Evolutionary conservation across 2,329 filamentous ascomycete genomes (phyloP).

Genomic region (Zymoseptoria pseudotritici): DNA sequence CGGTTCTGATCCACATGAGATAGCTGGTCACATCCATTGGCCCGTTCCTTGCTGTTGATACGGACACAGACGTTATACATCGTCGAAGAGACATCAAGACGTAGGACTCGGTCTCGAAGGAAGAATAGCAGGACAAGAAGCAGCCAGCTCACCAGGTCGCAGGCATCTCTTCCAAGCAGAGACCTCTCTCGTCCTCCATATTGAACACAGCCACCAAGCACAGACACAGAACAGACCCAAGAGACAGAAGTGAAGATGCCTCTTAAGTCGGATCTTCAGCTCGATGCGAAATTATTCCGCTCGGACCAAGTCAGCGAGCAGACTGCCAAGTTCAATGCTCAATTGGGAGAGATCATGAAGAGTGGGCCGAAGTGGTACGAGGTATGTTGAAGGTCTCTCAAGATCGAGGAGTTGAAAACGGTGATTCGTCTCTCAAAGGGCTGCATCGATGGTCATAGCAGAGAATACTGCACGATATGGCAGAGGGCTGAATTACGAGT

Average conservation of each 20-base stretch:
- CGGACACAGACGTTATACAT: background rate
- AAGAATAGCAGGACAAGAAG: background rate
- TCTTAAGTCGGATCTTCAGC: conserved; percentile 17
- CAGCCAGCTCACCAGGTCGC: background rate
- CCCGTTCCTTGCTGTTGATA: background rate
- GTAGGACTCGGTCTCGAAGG: too few relatives aligned
- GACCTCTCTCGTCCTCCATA: too few relatives aligned
- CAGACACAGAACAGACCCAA: background rate
- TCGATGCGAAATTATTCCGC: conserved; percentile 38
- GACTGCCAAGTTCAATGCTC: conserved; percentile 40
- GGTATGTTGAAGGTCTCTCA: conserved; percentile 24
- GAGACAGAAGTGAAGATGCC: conserved; percentile 9
- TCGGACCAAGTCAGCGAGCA: conserved; percentile 34
- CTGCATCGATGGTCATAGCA: background rate
- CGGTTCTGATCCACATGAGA: too few relatives aligned
- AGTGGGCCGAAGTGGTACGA: conserved; percentile 46
- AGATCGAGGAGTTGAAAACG: background rate
- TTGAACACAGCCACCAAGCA: background rate
- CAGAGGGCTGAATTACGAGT: background rate
- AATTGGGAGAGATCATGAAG: conserved; percentile 36
- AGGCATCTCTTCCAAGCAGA: background rate
- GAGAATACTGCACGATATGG: too few relatives aligned
- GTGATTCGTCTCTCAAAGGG: background rate
- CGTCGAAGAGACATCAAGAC: background rate
- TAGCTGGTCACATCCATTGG: too few relatives aligned